These are phyloP conservation scores for Datisca glomerata DNA, from an alignment of 306 rosid species.

Conservation along the genomic window DNA sequence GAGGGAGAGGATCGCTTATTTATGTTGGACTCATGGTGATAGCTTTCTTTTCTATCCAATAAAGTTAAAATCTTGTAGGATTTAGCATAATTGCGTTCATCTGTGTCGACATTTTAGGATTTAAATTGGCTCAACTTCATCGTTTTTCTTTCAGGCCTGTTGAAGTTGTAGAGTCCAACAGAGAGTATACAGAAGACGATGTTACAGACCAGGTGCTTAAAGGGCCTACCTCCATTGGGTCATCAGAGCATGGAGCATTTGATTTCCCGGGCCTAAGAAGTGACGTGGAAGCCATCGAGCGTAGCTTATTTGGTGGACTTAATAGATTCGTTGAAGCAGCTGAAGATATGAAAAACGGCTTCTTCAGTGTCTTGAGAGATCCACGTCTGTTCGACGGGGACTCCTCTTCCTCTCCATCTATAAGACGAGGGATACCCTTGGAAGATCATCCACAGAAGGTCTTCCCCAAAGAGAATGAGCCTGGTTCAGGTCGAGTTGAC, in stretches of 20 bases:
- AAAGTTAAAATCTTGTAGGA: no score
- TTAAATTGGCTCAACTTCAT: no score
- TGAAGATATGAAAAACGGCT: constrained; percentile 54
- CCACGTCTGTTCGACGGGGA: constrained; percentile 35
- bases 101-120: no score
- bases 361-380: constrained; percentile 31
- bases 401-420: constrained; percentile 33
- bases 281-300: constrained; percentile 56
- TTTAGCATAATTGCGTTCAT: no score
- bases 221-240: constrained; percentile 37
- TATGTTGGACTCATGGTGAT: no score
- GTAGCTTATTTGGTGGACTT: constrained; percentile 38
- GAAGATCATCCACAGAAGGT: constrained; percentile 31
- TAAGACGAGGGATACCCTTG: constrained; percentile 38
- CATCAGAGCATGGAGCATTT: constrained; percentile 31
- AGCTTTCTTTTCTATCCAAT: no score
- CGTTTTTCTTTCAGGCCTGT: constrained; percentile 45
- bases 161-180: constrained; percentile 72
- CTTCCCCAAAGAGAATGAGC: constrained; percentile 21
- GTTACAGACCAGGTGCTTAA: constrained; percentile 47
- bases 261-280: constrained; percentile 60
- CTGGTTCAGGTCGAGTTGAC: constrained; percentile 27
- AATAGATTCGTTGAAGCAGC: constrained; percentile 54
- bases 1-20: no score
- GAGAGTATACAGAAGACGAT: constrained; percentile 72